Evolutionary conservation across 306 rosid genomes (phyloP).

Genomic region (Adenanthera pavonina): DNA sequence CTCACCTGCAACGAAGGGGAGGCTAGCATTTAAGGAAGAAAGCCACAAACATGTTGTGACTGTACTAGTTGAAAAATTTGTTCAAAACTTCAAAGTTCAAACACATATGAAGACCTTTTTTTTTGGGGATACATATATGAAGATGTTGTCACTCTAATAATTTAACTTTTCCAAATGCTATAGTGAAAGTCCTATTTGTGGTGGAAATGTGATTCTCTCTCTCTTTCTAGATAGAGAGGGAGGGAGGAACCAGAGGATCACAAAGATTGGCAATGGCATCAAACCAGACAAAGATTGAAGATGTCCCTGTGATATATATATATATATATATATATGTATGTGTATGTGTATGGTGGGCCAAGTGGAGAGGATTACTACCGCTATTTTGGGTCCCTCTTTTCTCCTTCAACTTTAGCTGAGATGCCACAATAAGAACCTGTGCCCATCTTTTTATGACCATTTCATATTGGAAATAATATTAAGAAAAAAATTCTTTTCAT

Average conservation of each 20-base stretch:
- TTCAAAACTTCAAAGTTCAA: not conserved
- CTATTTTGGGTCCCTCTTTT: not conserved
- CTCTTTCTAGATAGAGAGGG: not conserved
- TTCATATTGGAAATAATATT: not conserved
- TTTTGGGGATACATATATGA: not conserved
- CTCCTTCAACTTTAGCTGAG: not conserved
- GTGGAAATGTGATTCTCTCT: not conserved
- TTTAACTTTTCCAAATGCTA: not conserved
- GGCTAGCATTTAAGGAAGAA: too few relatives aligned
- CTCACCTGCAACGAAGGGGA: too few relatives aligned
- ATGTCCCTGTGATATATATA: slow-evolving; percentile 43
- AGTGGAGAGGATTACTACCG: not conserved
- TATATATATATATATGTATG: too few relatives aligned
- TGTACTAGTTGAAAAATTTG: not conserved
- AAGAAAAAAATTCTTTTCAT: not conserved
- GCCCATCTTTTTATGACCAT: not conserved
- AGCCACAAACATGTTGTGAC: too few relatives aligned
- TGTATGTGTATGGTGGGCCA: too few relatives aligned
- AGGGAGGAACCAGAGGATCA: slow-evolving; percentile 8
- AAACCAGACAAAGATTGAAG: slow-evolving; percentile 43
- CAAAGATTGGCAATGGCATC: slow-evolving; percentile 32
- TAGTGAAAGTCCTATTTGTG: slow-evolving; percentile 13
- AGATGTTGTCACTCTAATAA: not conserved
- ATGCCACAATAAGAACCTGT: not conserved
- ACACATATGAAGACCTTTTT: too few relatives aligned